Percentiles rank a stretch among this genome's conserved stretches.
Evolutionary conservation across 805 yeast species (phyloP).

Genomic region (Saccharomycopsis schoenii): DNA sequence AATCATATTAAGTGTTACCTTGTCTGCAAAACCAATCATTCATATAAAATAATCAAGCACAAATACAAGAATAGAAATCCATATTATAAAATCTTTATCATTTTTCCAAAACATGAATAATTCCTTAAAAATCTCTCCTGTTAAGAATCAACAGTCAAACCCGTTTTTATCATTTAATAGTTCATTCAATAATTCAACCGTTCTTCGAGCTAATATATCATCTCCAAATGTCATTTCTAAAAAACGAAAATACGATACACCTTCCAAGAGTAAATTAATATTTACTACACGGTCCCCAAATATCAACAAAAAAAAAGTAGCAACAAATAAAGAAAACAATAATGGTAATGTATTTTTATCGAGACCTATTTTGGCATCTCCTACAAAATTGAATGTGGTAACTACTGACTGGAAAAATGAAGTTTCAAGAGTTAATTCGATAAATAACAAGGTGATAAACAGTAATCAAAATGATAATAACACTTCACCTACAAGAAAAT

Average conservation of each 20-base stretch:
- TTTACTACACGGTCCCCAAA: constrained; percentile 6
- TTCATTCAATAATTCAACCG: neutral
- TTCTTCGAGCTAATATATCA: neutral
- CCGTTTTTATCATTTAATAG: neutral
- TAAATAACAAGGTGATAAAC: neutral
- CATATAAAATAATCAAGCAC: neutral
- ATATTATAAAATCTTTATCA: neutral
- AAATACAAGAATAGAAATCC: neutral
- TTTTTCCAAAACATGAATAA: neutral
- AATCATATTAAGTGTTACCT: neutral
- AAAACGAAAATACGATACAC: neutral
- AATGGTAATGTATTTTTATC: constrained; percentile 4
- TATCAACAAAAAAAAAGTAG: neutral
- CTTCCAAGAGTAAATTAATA: constrained; percentile 2
- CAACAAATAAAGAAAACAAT: neutral
- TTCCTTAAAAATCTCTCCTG: neutral
- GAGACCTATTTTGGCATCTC: constrained; percentile 24
- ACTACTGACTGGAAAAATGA: constrained; percentile 29
- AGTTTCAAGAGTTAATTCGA: neutral
- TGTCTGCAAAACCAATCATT: neutral
- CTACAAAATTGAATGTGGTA: constrained; percentile 37
- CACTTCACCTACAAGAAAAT: constrained; percentile 14
- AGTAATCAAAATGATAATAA: constrained; percentile 10
- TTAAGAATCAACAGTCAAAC: neutral
- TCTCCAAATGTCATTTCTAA: neutral